phyloP scores from a whole-genome alignment of 2,329 filamentous ascomycete species.

The Alternaria infectoria region DNA sequence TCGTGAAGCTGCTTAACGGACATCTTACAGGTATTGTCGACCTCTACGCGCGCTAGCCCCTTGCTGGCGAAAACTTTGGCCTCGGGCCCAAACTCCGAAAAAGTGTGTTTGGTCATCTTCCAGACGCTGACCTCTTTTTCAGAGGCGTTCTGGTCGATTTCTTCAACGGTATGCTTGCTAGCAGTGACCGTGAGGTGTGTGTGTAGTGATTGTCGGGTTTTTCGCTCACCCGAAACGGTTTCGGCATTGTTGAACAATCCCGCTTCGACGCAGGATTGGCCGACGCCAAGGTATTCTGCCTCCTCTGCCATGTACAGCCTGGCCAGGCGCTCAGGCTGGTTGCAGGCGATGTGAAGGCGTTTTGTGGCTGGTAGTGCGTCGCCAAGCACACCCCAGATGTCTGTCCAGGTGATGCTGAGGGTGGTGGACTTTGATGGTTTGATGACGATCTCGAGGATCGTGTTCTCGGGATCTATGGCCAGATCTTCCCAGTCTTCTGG shows the following conservation, averaged over 20 bases:
- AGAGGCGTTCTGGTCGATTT: background rate
- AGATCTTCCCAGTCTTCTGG: conserved; percentile 15
- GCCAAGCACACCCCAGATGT: conserved; percentile 14
- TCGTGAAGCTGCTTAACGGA: background rate
- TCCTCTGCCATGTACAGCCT: conserved; percentile 22
- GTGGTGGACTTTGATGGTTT: conserved; percentile 3
- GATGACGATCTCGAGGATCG: conserved; percentile 15
- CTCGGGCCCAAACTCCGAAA: conserved; percentile 9
- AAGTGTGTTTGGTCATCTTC: conserved; percentile 1
- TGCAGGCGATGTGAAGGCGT: conserved; percentile 15
- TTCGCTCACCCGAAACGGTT: conserved; percentile 14
- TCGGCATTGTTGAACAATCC: conserved; percentile 13
- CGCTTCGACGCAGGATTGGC: conserved; percentile 15
- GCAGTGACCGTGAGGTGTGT: conserved; percentile 7
- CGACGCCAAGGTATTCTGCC: conserved; percentile 16
- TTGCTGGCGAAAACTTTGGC: conserved; percentile 5
- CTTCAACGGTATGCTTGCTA: conserved; percentile 1
- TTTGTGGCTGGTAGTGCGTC: conserved; percentile 12
- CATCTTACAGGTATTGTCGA: background rate
- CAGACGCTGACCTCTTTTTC: background rate
- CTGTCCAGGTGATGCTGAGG: conserved; percentile 20
- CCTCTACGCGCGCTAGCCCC: conserved; percentile 3
- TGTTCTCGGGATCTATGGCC: conserved; percentile 7
- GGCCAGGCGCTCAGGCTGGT: conserved; percentile 11
- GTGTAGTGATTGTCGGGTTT: conserved; percentile 10